A percentile compares a stretch with the other conserved stretches of the same genome.
These are phyloP conservation scores for Brettanomyces nanus DNA, from an alignment of 805 yeast species.

Conservation along the genomic window DNA sequence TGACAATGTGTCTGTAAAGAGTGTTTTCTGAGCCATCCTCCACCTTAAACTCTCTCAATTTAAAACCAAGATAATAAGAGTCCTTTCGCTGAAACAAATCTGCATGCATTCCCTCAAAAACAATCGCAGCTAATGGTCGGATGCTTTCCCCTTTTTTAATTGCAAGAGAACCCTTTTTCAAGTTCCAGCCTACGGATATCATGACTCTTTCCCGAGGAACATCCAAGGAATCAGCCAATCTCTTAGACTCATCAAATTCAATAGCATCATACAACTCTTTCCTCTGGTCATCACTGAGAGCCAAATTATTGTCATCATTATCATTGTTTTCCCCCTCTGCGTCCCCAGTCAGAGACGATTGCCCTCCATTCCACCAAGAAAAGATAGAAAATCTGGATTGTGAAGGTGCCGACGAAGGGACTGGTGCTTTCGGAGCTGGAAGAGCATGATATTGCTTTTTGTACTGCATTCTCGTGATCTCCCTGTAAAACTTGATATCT, in stretches of 20 bases:
- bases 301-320: slow-evolving; percentile 26
- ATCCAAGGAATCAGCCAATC: slow-evolving; percentile 43
- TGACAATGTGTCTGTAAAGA: slow-evolving; percentile 79
- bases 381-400: slow-evolving; percentile 54
- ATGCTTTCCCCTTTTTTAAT: slow-evolving; percentile 35
- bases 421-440: slow-evolving; percentile 6
- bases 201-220: slow-evolving; percentile 67
- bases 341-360: slow-evolving; percentile 17
- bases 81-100: slow-evolving; percentile 71
- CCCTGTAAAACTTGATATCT: slow-evolving; percentile 78
- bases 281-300: slow-evolving; percentile 78
- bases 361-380: slow-evolving; percentile 48
- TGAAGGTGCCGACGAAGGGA: slow-evolving; percentile 4
- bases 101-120: slow-evolving; percentile 75
- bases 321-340: slow-evolving; percentile 9
- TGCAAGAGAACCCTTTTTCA: slow-evolving; percentile 71
- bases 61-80: slow-evolving; percentile 64
- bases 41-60: slow-evolving; percentile 71
- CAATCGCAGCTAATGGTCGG: slow-evolving; percentile 46
- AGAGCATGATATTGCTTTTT: slow-evolving; percentile 38
- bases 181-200: slow-evolving; percentile 57
- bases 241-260: slow-evolving; percentile 70
- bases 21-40: slow-evolving; percentile 81
- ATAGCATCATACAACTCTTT: slow-evolving; percentile 89
- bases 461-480: slow-evolving; percentile 62